Evolutionary conservation across 2,329 filamentous ascomycete genomes (phyloP), one percentile per base, ranked within the genome.

Genomic region (Talaromyces sp.): DNA sequence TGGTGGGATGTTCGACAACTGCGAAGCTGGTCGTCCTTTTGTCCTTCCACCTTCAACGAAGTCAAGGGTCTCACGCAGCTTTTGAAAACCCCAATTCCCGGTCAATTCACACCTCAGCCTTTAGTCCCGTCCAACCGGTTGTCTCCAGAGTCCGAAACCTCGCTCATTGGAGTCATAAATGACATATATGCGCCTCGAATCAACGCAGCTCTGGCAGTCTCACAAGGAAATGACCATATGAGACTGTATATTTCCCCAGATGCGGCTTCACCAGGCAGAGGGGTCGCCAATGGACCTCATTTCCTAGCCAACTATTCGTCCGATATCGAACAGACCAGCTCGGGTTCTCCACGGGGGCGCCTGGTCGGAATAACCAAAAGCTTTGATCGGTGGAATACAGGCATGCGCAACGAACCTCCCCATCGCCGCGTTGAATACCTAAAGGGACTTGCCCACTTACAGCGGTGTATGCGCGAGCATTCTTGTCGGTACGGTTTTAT

Each of bases 1-100:
- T 98, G 93, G 93, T 97, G 91, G 90, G 93, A 98, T 70, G 84
- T 96, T 61, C 89, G 93, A 67, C 93, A 96, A 72, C 81, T 97
- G 66, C 86, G 90, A 64, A 84, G 86, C 63, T 97, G 93, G 93
- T 84, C 84, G 56, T 84, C 86, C 67, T 97, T 97, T 83, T 90
- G 85, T 65, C 79, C 90, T 11, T 75, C 82, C 58, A 86, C 87
- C 60, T 87, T 97, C 71, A 82, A 88, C 66, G 80, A 85, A 6
- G 86, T 96, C 52, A 89, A 89, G 0, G 87, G 86, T 32, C 87
- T 95, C 26, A 82, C 87, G 7, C 81, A 84, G 24, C 84, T 96
- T 24, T 85, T 97, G 61, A 86, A 85, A 66, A 86, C 89, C 66
- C 82, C 87, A 4, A 82, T 93, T 29, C 71, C 77, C 29, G 65